A percentile compares a stretch with the other conserved stretches of the same genome.
Evolutionary conservation across 148 eudicot genomes (phyloP).

Genomic region (Talinum fruticosum): DNA sequence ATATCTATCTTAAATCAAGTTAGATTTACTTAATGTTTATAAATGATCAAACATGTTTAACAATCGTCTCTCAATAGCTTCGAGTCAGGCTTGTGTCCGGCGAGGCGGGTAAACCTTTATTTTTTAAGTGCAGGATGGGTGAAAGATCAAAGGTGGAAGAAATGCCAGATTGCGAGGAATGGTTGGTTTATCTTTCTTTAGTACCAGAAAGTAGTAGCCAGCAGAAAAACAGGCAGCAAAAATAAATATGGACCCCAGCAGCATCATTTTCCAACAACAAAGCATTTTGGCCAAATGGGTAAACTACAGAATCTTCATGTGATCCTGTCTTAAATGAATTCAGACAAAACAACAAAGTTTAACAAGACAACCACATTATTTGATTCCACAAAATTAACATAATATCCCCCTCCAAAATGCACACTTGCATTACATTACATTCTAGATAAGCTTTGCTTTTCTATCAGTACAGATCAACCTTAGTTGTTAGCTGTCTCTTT

Average conservation of each 20-base stretch:
- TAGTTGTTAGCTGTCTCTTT: slow-evolving; percentile 11
- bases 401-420: background rate
- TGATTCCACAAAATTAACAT: slow-evolving; percentile 1
- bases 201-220: slow-evolving; percentile 27
- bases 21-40: too few relatives aligned
- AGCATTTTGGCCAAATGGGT: background rate
- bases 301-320: slow-evolving; percentile 20
- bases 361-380: slow-evolving; percentile 14
- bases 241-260: background rate
- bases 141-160: background rate
- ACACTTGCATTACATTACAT: slow-evolving; percentile 18
- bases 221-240: slow-evolving; percentile 16
- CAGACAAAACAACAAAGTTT: slow-evolving; percentile 3
- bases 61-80: too few relatives aligned
- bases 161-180: slow-evolving; percentile 17
- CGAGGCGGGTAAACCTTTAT: too few relatives aligned
- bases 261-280: slow-evolving; percentile 10
- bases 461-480: slow-evolving; percentile 15
- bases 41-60: too few relatives aligned
- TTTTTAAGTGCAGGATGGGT: too few relatives aligned
- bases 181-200: background rate
- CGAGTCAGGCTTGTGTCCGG: too few relatives aligned
- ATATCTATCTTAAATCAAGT: too few relatives aligned
- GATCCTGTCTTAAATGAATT: slow-evolving; percentile 19
- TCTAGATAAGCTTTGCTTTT: slow-evolving; percentile 5